Evolutionary conservation across 441 rosid species (phyloP), one percentile per base, ranked within the genome.

Genomic region (Eutrema salsugineum): DNA sequence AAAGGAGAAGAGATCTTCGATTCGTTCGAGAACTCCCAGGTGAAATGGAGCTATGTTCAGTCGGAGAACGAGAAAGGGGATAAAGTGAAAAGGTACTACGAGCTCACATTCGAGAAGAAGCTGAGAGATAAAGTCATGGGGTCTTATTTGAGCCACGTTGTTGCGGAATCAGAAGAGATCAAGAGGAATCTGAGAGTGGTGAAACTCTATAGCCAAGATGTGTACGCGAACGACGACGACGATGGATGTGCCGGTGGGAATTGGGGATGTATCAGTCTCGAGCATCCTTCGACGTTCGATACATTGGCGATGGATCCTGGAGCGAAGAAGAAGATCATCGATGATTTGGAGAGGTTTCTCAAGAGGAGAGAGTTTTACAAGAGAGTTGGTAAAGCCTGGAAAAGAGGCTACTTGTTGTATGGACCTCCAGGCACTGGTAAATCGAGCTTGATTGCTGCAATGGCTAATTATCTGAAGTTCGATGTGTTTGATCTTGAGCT

Each of bases 371-470:
- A 81, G 64, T 83, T 79, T 59, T 85, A 85, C 22, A 87, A 72
- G 63, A 83, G 77, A 73, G 81, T 85, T 46, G 91, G 91, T 9
- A 87, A 83, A 66, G 84, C 79, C 2, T 85, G 89, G 89, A 87
- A 87, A 46, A 69, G 86, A 11, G 91, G 91, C 11, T 85, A 85
- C 56, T 79, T 85, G 43, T 35, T 87, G 48, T 79, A 78, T 50
- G 91, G 88, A 22, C 89, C 91, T 2, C 89, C 89, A 1, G 87
- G 91, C 32, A 85, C 89, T 1, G 89, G 89, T 32, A 85, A 85
- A 72, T 85, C 89, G 0, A 87, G 89, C 11, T 68, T 85, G 79
- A 85, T 87, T 48, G 89, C 91, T 11, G 89, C 88, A 8, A 84
- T 85, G 83, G 86, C 91, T 17, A 85, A 85, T 67, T 78, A 83